Percentiles rank a stretch among this genome's conserved stretches.
Conservation (phyloP, 805 yeast species). For the Suhomyces sp. region DNA sequence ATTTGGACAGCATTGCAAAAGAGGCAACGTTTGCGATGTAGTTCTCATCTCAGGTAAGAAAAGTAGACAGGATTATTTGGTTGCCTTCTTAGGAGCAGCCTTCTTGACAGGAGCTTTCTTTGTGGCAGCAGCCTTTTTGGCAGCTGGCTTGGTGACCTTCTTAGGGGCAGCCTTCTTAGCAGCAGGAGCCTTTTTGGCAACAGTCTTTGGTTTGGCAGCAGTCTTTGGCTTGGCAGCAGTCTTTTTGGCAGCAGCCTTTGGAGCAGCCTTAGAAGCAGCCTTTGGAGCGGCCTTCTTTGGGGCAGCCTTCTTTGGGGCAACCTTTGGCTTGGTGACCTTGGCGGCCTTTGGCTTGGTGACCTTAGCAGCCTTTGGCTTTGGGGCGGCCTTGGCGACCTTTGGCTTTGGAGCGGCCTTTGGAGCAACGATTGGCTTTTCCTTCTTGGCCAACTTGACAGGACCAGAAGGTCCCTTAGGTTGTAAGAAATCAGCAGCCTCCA, state of each 20-base stretch:
- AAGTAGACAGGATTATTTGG: constrained; percentile 10
- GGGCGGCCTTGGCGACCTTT: constrained; percentile 19
- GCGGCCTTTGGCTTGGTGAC: constrained; percentile 11
- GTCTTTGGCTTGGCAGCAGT: constrained; percentile 19
- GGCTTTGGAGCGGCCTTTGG: constrained; percentile 12
- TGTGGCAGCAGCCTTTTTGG: constrained; percentile 13
- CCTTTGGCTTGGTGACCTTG: constrained; percentile 8
- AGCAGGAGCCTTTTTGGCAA: constrained; percentile 11
- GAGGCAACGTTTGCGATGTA: too few relatives aligned
- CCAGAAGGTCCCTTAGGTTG: constrained; percentile 94
- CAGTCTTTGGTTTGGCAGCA: constrained; percentile 13
- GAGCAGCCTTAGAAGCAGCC: constrained; percentile 19
- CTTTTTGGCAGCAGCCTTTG: constrained; percentile 15
- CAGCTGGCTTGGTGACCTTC: constrained; percentile 13
- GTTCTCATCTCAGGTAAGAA: too few relatives aligned
- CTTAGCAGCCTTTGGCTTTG: constrained; percentile 12
- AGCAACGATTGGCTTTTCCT: constrained; percentile 17
- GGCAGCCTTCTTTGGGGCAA: constrained; percentile 10
- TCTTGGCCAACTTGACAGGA: constrained; percentile 66
- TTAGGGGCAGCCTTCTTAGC: constrained; percentile 26
- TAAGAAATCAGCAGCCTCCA: constrained; percentile 67
- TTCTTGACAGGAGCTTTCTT: too few relatives aligned
- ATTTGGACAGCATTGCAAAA: too few relatives aligned
- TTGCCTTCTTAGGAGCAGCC: constrained; percentile 12
- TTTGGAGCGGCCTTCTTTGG: constrained; percentile 15